phyloP scores from a whole-genome alignment of 805 yeast species.

The Yamadazyma nakazawae region DNA sequence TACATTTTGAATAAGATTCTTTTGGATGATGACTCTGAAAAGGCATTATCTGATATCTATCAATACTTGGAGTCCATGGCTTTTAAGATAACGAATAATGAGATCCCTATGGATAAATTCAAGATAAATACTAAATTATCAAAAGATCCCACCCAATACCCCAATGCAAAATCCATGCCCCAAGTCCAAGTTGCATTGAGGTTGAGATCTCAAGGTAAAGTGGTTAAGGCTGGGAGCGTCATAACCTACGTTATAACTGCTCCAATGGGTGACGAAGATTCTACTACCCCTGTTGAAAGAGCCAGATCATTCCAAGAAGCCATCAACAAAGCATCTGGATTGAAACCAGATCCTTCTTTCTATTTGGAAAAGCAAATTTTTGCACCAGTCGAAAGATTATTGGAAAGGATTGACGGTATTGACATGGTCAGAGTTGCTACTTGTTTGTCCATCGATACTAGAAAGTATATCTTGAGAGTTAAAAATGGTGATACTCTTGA shows the following conservation, averaged over 20 bases:
- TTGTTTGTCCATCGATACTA: conserved; percentile 73
- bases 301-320: conserved; percentile 82
- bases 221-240: conserved; percentile 84
- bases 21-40: conserved; percentile 71
- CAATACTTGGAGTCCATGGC: conserved; percentile 63
- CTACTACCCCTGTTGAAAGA: conserved; percentile 59
- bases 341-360: conserved; percentile 70
- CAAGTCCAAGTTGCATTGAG: conserved; percentile 90
- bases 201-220: conserved; percentile 77
- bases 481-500: conserved; percentile 30
- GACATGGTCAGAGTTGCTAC: conserved; percentile 77
- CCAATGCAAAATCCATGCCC: conserved; percentile 77
- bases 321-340: conserved; percentile 44
- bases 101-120: conserved; percentile 62
- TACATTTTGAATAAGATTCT: conserved; percentile 69
- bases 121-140: conserved; percentile 85
- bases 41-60: conserved; percentile 69
- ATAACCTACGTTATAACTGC: conserved; percentile 78
- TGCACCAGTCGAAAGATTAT: conserved; percentile 85
- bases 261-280: conserved; percentile 34
- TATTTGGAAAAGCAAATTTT: conserved; percentile 86
- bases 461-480: conserved; percentile 49
- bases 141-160: conserved; percentile 83
- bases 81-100: conserved; percentile 53
- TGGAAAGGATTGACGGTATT: conserved; percentile 82